A percentile compares a stretch with the other conserved stretches of the same genome.
Conservation (phyloP, 805 yeast genomes). For the Metschnikowia drakensbergensis region DNA sequence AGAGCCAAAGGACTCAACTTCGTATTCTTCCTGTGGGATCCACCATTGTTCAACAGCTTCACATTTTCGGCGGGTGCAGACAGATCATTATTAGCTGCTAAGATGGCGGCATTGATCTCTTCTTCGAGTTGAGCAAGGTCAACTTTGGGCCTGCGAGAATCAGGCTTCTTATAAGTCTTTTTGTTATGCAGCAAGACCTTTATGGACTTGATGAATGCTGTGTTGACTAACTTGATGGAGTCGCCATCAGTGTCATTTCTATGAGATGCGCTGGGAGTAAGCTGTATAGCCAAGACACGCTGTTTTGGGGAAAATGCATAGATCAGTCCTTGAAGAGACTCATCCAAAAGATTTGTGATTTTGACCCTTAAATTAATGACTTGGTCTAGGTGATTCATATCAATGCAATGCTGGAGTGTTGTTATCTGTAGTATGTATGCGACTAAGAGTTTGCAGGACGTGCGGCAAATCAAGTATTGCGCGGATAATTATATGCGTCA, state of each 20-base stretch:
- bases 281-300: slow-evolving; percentile 38
- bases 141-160: slow-evolving; percentile 11
- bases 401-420: background rate
- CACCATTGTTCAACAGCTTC: background rate
- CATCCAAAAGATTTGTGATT: slow-evolving; percentile 57
- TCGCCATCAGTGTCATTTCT: slow-evolving; percentile 1
- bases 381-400: slow-evolving; percentile 17
- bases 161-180: slow-evolving; percentile 27
- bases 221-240: slow-evolving; percentile 13
- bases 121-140: slow-evolving; percentile 11
- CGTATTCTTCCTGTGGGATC: slow-evolving; percentile 3
- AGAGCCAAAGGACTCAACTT: slow-evolving; percentile 12
- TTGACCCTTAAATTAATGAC: slow-evolving; percentile 42
- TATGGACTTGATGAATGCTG: slow-evolving; percentile 38
- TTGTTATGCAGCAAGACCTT: slow-evolving; percentile 31
- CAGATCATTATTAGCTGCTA: background rate
- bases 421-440: background rate
- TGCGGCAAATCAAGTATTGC: slow-evolving; percentile 1
- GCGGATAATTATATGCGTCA: background rate
- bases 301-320: slow-evolving; percentile 55
- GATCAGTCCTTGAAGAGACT: slow-evolving; percentile 55
- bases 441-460: background rate
- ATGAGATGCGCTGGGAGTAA: background rate
- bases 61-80: background rate
- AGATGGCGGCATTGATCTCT: slow-evolving; percentile 6